Evolutionary conservation across 78 protist genomes (phyloP), one percentile per base, ranked within the genome.

Genomic region (Monosiga brevicollis): DNA sequence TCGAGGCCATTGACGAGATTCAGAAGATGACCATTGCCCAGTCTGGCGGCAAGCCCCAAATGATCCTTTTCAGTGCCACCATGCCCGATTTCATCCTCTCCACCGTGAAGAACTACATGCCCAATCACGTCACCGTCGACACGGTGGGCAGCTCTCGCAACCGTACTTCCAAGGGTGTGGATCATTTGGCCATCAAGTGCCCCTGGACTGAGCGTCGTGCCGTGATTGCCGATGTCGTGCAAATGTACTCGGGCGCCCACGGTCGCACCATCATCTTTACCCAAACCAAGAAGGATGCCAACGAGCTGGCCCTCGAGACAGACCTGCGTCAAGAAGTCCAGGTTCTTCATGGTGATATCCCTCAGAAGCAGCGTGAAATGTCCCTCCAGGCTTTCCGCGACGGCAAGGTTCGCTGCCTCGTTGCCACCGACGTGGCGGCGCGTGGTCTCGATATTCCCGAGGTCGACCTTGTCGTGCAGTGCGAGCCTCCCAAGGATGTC

Each of bases 1-100:
- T 95, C 81, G 91, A 95, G 49, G 97, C 96, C 22, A 87, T 98
- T 90, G 79, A 87, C 35, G 87, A 91, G 72, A 97, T 97, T 80
- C 37, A 96, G 70, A 39, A 25, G 2, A 62, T 32, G 81, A 39
- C 88, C 55, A 11, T 75, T 6, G 78, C 6, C 29, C 78, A 39
- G 78, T 6, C 41, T 75, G 78, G 62, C 37, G 38, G 2, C 2
- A 38, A 6, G 37, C 91, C 84, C 11, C 94, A 89, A 82, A 89
- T 86, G 15, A 72, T 89, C 35, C 83, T 89, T 73, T 92, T 92
- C 87, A 75, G 90, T 10, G 95, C 95, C 34, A 92, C 95, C 34
- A 49, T 89, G 79, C 95, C 95, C 41, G 6, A 73, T 3, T 32
- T 22, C 22, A 34, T 85, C 75, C 11, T 70, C 54, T 2, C 54